phyloP scores from a whole-genome alignment of 306 rosid genomes.

The Vigna trinervia region DNA sequence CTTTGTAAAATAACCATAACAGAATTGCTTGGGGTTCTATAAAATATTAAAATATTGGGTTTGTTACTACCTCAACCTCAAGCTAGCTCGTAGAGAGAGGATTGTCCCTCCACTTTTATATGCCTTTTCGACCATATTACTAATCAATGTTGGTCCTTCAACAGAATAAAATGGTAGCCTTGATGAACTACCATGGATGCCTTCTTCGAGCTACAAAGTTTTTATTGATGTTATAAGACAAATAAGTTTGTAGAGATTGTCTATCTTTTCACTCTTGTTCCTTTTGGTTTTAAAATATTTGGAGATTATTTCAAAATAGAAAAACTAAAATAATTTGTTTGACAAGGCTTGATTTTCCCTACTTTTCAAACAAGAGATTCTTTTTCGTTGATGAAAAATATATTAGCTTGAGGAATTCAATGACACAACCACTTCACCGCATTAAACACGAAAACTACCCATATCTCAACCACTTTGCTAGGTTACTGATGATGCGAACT shows the following conservation, averaged over 20 bases:
- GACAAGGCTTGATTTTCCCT: neutral
- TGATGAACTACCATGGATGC: slow-evolving; percentile 2
- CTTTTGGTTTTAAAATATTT: neutral
- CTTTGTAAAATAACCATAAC: neutral
- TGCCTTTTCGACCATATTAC: neutral
- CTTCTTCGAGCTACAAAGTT: neutral
- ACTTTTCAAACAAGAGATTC: too few species aligned
- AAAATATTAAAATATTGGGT: neutral
- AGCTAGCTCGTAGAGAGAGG: neutral
- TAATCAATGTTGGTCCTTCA: neutral
- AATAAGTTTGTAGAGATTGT: neutral
- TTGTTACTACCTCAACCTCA: neutral
- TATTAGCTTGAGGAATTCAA: neutral
- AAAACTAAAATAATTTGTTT: neutral
- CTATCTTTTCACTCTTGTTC: neutral
- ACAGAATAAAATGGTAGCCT: neutral
- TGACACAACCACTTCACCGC: neutral
- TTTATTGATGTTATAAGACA: neutral
- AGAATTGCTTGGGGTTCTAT: neutral
- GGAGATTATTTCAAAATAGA: neutral
- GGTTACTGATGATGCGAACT: neutral
- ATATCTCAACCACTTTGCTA: neutral
- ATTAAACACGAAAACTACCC: neutral
- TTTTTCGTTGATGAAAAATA: neutral
- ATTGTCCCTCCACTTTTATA: neutral